Conservation (phyloP, 2,329 filamentous ascomycete species). For the Verticillium isaacii region DNA sequence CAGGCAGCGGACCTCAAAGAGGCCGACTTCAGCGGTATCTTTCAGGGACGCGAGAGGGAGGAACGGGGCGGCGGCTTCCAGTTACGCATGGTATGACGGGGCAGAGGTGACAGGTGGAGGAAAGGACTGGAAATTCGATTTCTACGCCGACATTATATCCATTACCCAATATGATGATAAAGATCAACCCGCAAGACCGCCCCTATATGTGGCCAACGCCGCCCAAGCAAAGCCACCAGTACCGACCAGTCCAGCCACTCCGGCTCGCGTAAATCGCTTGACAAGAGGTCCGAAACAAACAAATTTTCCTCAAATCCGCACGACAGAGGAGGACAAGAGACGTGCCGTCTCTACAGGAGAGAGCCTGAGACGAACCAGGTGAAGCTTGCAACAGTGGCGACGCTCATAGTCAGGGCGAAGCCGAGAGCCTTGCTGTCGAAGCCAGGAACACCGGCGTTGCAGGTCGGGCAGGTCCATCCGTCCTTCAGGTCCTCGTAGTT, state of each 20-base stretch:
- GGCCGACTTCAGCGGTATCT: conserved; percentile 67
- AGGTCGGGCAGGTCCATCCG: conserved; percentile 52
- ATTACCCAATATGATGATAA: background rate
- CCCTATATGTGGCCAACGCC: background rate
- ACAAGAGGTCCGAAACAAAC: background rate
- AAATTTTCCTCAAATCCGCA: background rate
- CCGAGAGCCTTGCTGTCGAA: conserved; percentile 43
- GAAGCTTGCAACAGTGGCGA: conserved; percentile 54
- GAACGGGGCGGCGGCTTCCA: conserved; percentile 62
- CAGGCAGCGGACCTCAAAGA: conserved; percentile 50
- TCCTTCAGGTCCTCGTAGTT: conserved; percentile 46
- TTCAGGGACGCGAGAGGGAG: conserved; percentile 60
- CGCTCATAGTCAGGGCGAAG: conserved; percentile 48
- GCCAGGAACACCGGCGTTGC: conserved; percentile 45
- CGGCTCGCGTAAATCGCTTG: background rate
- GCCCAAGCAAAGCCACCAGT: background rate
- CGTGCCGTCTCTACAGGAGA: conserved; percentile 12
- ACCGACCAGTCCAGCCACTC: background rate
- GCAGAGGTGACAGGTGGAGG: background rate
- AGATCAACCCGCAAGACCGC: background rate
- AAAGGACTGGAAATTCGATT: background rate
- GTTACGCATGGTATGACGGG: conserved; percentile 50
- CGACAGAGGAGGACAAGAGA: background rate
- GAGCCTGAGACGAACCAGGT: conserved; percentile 53
- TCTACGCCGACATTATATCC: background rate